Percentiles rank a stretch among this genome's conserved stretches.
These are phyloP conservation scores for Saccharomyces jurei DNA, from an alignment of 805 yeast genomes.

Conservation along the genomic window DNA sequence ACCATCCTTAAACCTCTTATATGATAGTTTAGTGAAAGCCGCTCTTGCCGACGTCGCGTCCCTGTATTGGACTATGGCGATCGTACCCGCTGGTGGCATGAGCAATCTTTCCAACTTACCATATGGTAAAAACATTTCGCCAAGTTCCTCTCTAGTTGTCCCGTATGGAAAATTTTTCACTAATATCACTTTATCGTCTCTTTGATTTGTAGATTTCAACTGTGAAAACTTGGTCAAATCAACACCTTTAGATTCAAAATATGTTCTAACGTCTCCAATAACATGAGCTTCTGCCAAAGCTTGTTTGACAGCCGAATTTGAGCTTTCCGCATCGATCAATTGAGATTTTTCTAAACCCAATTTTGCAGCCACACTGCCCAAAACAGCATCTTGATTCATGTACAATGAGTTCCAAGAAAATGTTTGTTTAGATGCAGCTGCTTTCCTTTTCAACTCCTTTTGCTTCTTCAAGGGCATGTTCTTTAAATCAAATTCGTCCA, in stretches of 20 bases:
- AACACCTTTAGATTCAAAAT: conserved; percentile 78
- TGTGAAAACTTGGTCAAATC: conserved; percentile 65
- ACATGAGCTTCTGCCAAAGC: conserved; percentile 97
- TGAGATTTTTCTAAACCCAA: conserved; percentile 79
- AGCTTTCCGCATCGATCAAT: conserved; percentile 77
- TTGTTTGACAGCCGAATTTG: conserved; percentile 88
- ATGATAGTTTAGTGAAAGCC: conserved; percentile 83
- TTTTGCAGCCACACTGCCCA: conserved; percentile 79
- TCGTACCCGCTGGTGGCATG: conserved; percentile 95
- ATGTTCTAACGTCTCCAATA: conserved; percentile 80
- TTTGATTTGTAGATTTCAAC: conserved; percentile 37
- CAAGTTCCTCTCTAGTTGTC: conserved; percentile 70
- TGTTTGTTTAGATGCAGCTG: conserved; percentile 75
- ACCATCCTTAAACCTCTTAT: conserved; percentile 78
- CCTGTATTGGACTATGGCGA: conserved; percentile 85
- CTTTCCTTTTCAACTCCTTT: conserved; percentile 72
- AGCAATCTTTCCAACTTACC: conserved; percentile 75
- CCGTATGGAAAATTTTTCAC: conserved; percentile 90
- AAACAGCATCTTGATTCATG: conserved; percentile 84
- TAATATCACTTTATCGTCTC: conserved; percentile 72
- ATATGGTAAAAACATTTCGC: conserved; percentile 69
- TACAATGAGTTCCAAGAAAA: conserved; percentile 94
- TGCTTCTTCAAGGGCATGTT: conserved; percentile 91
- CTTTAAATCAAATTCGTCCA: conserved; percentile 86
- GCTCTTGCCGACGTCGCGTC: conserved; percentile 77